These are phyloP conservation scores for Gyrodon lividus DNA, from an alignment of 768 basidiomycete species.

Conservation along the genomic window DNA sequence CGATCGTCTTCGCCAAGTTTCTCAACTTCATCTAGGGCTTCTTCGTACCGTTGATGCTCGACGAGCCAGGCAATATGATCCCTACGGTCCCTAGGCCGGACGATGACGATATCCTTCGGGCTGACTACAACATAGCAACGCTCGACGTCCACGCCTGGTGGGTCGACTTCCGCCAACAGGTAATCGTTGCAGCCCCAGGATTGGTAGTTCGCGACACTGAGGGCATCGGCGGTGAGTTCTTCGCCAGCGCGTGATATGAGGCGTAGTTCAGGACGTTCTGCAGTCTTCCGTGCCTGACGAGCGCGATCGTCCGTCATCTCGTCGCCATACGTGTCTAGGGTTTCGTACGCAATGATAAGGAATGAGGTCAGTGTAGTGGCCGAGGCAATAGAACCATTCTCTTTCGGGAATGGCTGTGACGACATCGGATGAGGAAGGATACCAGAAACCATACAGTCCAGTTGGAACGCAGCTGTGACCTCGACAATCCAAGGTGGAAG, in stretches of 20 bases:
- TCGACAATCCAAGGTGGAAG: conserved; percentile 72
- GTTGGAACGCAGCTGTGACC: conserved; percentile 86
- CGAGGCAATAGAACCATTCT: conserved; percentile 19
- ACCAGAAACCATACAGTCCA: conserved; percentile 95
- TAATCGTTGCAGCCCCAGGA: conserved; percentile 94
- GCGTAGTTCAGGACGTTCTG: conserved; percentile 91
- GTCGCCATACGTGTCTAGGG: conserved; percentile 66
- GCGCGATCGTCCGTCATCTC: conserved; percentile 71
- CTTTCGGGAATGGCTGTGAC: conserved; percentile 12
- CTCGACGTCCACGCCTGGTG: conserved; percentile 26
- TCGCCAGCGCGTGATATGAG: conserved; percentile 89
- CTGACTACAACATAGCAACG: conserved; percentile 81
- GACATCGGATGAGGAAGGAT: conserved; percentile 73
- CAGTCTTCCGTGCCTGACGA: conserved; percentile 77
- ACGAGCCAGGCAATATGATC: conserved; percentile 95
- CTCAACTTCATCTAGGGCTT: conserved; percentile 83
- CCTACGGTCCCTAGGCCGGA: conserved; percentile 80
- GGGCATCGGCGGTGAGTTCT: conserved; percentile 81
- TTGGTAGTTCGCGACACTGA: conserved; percentile 76
- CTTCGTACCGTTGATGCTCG: conserved; percentile 81
- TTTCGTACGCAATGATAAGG: conserved; percentile 83
- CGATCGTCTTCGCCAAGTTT: conserved; percentile 39
- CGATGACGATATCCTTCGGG: conserved; percentile 83
- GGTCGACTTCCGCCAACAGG: conserved; percentile 53
- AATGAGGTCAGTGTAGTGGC: conserved; percentile 59